A percentile compares a stretch with the other conserved stretches of the same genome.
Evolutionary conservation across 2,329 filamentous ascomycete species (phyloP).

Genomic region (Huntiella savannae): DNA sequence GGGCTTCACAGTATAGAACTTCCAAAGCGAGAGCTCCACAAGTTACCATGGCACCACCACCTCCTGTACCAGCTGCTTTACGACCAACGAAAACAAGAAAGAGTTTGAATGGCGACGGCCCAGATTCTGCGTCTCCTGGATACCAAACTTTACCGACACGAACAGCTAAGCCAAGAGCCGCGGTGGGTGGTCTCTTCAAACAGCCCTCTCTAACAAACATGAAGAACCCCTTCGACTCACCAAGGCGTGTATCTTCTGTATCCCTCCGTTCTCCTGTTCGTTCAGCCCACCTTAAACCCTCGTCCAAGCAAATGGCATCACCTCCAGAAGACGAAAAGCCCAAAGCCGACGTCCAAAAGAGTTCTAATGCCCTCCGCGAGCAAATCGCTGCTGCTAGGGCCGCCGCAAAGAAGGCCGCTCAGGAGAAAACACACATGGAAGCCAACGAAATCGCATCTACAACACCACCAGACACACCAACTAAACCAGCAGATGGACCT

Average conservation of each 20-base stretch:
- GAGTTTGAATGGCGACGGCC: conserved; percentile 11
- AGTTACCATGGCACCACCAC: conserved; percentile 19
- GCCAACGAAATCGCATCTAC: background rate
- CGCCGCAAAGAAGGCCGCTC: conserved; percentile 40
- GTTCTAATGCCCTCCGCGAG: conserved; percentile 64
- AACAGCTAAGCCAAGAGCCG: conserved; percentile 30
- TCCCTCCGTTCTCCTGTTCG: conserved; percentile 9
- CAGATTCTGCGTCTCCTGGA: conserved; percentile 16
- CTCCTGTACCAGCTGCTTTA: conserved; percentile 23
- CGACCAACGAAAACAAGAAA: conserved; percentile 20
- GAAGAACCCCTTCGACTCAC: conserved; percentile 14
- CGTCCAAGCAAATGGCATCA: conserved; percentile 1
- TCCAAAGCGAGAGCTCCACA: conserved; percentile 28
- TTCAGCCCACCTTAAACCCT: background rate
- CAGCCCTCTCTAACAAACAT: conserved; percentile 33
- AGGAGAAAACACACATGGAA: conserved; percentile 14
- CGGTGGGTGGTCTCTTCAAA: conserved; percentile 32
- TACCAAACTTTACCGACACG: conserved; percentile 29
- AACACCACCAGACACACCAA: background rate
- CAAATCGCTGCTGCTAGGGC: conserved; percentile 89
- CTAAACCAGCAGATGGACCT: conserved; percentile 10
- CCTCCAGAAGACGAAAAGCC: conserved; percentile 9
- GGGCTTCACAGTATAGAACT: conserved; percentile 16
- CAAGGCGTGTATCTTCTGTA: conserved; percentile 11
- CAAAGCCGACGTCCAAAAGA: conserved; percentile 29